Base-by-base conservation (phyloP, 768 basidiomycete species). In the Amanita subjunquillea region DNA sequence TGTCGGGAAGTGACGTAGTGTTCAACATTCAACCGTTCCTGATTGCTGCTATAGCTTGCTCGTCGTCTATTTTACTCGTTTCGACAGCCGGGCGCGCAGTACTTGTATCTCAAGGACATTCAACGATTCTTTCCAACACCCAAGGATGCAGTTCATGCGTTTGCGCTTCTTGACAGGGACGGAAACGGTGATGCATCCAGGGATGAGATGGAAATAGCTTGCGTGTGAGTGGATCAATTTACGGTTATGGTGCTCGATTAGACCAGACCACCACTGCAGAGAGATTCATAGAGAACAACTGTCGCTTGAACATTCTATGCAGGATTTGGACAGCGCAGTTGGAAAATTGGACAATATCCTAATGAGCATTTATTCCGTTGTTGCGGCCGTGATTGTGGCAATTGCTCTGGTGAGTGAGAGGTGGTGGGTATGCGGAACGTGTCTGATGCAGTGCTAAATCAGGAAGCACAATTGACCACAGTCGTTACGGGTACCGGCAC, bases 51-150 rank as follows among this genome's bases (percentile, higher is more conserved):
- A 17, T 61, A 90, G 78, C 82, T 96, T 50, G 91, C 92, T 41
- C 79, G 87, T 47, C 75, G 91, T 36, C 69, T 96, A 38, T 96
- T 82, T 71, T 91, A 91, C 68, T 93, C 90, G 6, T 94, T 91
- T 68, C 72, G 76, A 3, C 77, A 79, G 57, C 73, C 75, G 2
- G 78, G 77, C 20, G 66, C 76, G 15, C 79, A 86, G 4, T 75
- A 72, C 54, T 59, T 94, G 41, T 62, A 77, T 44, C 70, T 86
- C 7, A 70, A 77, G 47, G 90, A 96, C 61, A 83, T 96, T 53
- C 72, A 76, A 27, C 72, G 72, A 30, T 87, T 75, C 67, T 94
- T 94, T 68, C 69, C 79, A 10, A 74, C 74, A 29, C 65, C 69
- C 13, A 87, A 88, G 30, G 80, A 82, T 36, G 85, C 83, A 4